Conservation (phyloP, 306 rosid genomes). For the Rosa chinensis region DNA sequence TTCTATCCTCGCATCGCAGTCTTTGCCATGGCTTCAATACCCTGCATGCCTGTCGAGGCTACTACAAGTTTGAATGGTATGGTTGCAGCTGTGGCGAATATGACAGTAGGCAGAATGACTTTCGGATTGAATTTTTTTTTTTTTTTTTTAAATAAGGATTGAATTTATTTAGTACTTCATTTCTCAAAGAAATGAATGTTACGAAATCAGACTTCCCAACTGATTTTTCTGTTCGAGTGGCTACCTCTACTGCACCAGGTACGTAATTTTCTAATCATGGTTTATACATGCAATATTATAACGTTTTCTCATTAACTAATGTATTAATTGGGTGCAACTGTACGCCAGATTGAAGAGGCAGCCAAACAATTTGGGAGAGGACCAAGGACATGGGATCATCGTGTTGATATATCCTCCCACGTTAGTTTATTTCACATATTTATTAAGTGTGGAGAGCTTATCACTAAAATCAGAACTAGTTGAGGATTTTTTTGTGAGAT, state of each 20-base stretch:
- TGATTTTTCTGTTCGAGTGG: background rate
- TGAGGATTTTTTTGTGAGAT: no score
- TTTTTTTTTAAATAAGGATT: no score
- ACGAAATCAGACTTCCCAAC: background rate
- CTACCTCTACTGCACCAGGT: background rate
- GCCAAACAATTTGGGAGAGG: background rate
- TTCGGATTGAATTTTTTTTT: no score
- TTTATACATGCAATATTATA: background rate
- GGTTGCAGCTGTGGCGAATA: no score
- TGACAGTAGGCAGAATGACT: no score
- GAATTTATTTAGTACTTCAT: background rate
- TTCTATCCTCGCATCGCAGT: no score
- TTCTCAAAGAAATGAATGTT: background rate
- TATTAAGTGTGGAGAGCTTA: no score
- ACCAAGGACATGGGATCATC: slow-evolving; percentile 7
- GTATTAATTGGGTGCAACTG: background rate
- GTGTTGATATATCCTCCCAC: background rate
- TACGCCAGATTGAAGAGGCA: background rate
- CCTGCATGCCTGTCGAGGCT: no score
- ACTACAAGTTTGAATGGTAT: no score
- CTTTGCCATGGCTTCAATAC: no score
- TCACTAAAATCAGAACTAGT: no score
- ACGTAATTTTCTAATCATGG: background rate
- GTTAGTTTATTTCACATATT: background rate
- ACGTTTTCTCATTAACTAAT: background rate